Evolutionary conservation across 1,139 yeast species (phyloP).

Genomic region (Blastobotrys proliferans): DNA sequence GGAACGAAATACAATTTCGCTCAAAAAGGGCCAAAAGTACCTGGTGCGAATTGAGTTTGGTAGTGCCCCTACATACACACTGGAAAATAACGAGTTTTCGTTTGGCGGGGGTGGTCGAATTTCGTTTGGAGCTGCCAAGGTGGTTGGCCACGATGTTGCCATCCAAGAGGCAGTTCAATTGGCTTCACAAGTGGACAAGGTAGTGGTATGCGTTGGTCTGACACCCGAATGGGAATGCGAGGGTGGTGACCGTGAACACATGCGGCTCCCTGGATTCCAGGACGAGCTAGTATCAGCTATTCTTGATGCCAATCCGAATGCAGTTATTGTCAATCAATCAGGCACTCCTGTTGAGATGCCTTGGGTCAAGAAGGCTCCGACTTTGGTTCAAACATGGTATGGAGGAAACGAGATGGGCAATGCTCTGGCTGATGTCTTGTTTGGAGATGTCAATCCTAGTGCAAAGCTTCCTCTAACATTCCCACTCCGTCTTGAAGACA

Average conservation of each 20-base stretch:
- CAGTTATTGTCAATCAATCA: constrained; percentile 54
- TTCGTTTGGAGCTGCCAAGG: constrained; percentile 20
- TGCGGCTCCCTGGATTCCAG: constrained; percentile 48
- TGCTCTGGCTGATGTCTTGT: constrained; percentile 54
- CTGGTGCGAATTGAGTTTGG: constrained; percentile 49
- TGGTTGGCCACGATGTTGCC: constrained; percentile 28
- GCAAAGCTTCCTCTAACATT: constrained; percentile 60
- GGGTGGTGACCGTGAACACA: constrained; percentile 45
- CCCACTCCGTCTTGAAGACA: constrained; percentile 46
- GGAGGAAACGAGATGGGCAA: constrained; percentile 49
- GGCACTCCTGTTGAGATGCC: constrained; percentile 63
- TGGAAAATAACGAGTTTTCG: constrained; percentile 28
- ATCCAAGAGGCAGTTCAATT: constrained; percentile 41
- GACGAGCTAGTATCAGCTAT: constrained; percentile 44
- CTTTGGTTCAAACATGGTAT: constrained; percentile 50
- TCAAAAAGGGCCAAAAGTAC: constrained; percentile 44
- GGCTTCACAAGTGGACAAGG: constrained; percentile 47
- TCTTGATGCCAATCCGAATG: constrained; percentile 48
- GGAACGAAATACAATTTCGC: constrained; percentile 42
- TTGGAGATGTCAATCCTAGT: constrained; percentile 62
- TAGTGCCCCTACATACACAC: constrained; percentile 43
- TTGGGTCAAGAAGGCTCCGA: constrained; percentile 47
- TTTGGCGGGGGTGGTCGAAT: constrained; percentile 39
- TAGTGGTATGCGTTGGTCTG: constrained; percentile 44
- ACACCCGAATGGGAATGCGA: constrained; percentile 51